Conservation (phyloP, 2,329 filamentous ascomycete species). For the Fusarium chaquense region DNA sequence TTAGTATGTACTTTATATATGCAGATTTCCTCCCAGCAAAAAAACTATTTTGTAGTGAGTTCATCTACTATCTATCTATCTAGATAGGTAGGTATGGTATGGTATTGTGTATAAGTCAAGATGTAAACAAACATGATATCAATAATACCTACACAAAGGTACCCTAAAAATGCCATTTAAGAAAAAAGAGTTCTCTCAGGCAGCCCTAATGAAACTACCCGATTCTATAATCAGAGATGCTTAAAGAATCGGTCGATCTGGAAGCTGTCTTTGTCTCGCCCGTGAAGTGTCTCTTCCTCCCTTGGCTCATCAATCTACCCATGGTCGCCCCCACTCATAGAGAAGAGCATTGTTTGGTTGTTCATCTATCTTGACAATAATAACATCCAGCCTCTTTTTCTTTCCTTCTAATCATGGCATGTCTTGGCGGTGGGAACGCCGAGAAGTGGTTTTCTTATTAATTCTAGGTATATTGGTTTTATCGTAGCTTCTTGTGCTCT, state of each 20-base stretch:
- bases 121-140: background rate
- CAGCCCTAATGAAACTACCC: background rate
- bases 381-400: constrained; percentile 18
- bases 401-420: constrained; percentile 5
- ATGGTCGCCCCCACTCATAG: constrained; percentile 3
- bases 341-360: background rate
- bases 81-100: too few relatives aligned
- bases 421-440: constrained; percentile 1
- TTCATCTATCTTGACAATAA: constrained; percentile 16
- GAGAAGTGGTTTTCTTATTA: background rate
- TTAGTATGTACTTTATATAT: background rate
- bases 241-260: constrained; percentile 25
- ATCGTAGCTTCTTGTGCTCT: background rate
- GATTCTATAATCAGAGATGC: constrained; percentile 2
- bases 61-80: background rate
- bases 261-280: constrained; percentile 7
- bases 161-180: background rate
- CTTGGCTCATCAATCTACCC: constrained; percentile 19
- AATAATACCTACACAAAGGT: background rate
- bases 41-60: background rate
- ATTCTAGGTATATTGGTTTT: background rate
- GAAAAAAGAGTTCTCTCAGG: background rate
- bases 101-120: background rate
- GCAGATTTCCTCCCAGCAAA: too few relatives aligned
- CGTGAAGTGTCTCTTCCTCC: constrained; percentile 20